phyloP scores from a whole-genome alignment of 2,329 filamentous ascomycete species.

The Xylaria multiplex region DNA sequence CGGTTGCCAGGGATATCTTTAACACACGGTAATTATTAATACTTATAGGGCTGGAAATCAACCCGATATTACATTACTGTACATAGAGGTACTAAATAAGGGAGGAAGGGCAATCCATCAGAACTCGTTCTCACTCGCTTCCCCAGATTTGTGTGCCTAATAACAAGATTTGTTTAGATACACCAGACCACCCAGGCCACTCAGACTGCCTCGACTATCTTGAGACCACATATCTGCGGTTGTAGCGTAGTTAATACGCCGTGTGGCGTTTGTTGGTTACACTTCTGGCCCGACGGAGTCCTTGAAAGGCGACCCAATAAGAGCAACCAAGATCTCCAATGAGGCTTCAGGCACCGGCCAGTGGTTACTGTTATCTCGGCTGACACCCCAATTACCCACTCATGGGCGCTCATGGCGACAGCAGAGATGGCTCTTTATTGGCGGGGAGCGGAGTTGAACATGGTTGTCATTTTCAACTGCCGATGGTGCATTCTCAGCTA shows the following conservation, averaged over 20 bases:
- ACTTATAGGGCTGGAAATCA: constrained; percentile 22
- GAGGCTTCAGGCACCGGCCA: constrained; percentile 24
- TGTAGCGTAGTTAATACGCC: constrained; percentile 12
- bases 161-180: constrained; percentile 8
- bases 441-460: constrained; percentile 8
- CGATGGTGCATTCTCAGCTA: constrained; percentile 21
- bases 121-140: constrained; percentile 6
- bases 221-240: neutral
- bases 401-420: constrained; percentile 13
- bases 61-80: neutral
- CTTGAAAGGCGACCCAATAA: constrained; percentile 18
- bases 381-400: constrained; percentile 10
- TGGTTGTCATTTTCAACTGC: constrained; percentile 27
- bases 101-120: neutral
- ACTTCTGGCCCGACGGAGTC: constrained; percentile 11
- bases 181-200: too few species aligned
- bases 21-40: constrained; percentile 21
- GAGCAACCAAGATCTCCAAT: constrained; percentile 1
- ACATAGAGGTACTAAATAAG: neutral
- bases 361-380: constrained; percentile 10
- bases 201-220: neutral
- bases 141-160: constrained; percentile 14
- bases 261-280: constrained; percentile 9
- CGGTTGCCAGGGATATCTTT: constrained; percentile 11
- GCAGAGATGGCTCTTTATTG: constrained; percentile 12